These are phyloP conservation scores for Phlebiopsis gigantea DNA, from an alignment of 768 basidiomycete species.

Conservation along the genomic window DNA sequence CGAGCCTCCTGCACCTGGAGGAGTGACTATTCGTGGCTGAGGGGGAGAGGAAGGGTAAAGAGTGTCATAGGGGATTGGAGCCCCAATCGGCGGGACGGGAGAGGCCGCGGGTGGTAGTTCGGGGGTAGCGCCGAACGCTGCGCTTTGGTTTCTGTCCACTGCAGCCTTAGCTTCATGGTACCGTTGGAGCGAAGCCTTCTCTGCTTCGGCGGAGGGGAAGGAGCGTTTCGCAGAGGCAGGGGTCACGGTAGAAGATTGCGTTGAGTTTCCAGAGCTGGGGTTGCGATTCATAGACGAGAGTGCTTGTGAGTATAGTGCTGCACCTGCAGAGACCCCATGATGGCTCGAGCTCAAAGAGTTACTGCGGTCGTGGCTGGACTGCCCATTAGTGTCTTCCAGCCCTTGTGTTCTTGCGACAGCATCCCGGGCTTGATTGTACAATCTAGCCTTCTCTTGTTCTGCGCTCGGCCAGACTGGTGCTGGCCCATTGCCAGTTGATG, in stretches of 20 bases:
- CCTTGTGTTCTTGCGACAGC: slow-evolving; percentile 59
- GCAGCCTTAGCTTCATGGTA: slow-evolving; percentile 72
- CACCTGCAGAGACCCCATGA: slow-evolving; percentile 34
- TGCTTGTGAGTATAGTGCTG: slow-evolving; percentile 39
- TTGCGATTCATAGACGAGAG: slow-evolving; percentile 33
- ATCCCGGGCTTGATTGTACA: slow-evolving; percentile 65
- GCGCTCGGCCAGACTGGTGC: slow-evolving; percentile 61
- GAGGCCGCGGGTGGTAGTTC: neutral
- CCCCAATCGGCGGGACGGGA: slow-evolving; percentile 17
- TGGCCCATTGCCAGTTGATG: slow-evolving; percentile 3
- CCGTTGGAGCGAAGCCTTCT: slow-evolving; percentile 63
- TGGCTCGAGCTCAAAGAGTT: slow-evolving; percentile 15
- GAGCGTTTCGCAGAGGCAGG: slow-evolving; percentile 31
- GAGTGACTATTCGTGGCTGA: slow-evolving; percentile 27
- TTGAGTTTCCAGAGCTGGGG: slow-evolving; percentile 13
- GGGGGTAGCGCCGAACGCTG: slow-evolving; percentile 13
- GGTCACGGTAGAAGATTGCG: slow-evolving; percentile 17
- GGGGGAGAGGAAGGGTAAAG: slow-evolving; percentile 33
- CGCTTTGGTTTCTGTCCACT: slow-evolving; percentile 52
- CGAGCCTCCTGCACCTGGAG: slow-evolving; percentile 26
- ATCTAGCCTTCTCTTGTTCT: slow-evolving; percentile 69
- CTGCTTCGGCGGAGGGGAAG: slow-evolving; percentile 63
- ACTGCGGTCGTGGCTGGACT: slow-evolving; percentile 3
- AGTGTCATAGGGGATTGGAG: slow-evolving; percentile 58
- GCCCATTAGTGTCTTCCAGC: slow-evolving; percentile 19